Evolutionary conservation across 306 rosid genomes (phyloP), one percentile per base, ranked within the genome.

Genomic region (Quercus variabilis): DNA sequence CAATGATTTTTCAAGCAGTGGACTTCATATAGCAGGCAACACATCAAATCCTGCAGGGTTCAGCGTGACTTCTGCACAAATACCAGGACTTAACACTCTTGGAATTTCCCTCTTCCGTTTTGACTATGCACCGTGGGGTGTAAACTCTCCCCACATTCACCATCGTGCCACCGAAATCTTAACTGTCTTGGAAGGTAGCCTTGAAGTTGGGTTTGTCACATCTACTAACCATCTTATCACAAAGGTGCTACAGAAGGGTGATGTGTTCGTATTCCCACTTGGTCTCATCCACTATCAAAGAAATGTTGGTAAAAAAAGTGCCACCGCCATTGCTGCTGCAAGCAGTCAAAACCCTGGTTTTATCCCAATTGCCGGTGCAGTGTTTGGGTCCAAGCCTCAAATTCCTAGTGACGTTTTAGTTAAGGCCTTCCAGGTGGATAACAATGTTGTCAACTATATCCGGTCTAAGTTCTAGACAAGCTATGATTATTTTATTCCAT

Each of bases 271-370:
- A 5, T 85, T 85, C 62, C 86, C 86, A 4, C 7, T 63, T 2
- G 88, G 86, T 3, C 86, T 78, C 5, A 19, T 79, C 25, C 82
- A 85, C 55, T 85, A 55, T 26, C 89, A 85, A 74, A 51, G 71
- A 19, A 85, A 82, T 21, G 13, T 76, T 19, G 88, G 77, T 1
- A 4, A 67, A 10, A 17, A 55, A n/a, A 71, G 60, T 20, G 86
- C 84, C 1, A 68, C 72, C 0, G 88, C 88, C 43, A 51, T 85
- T 51, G 63, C 86, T 19, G 74, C 84, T 73, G 38, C 79, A 12
- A 86, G 75, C 76, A 79, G 86, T 71, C 84, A 86, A 52, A 86
- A 83, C 60, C 85, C 89, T 0, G 89, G 86, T 14, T 78, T 77
- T 59, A 23, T 79, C 28, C 78, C 76, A 5, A 57, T 82, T 81